Evolutionary conservation across 2,329 filamentous ascomycete genomes (phyloP).

Genomic region (Aspergillus cejpii): DNA sequence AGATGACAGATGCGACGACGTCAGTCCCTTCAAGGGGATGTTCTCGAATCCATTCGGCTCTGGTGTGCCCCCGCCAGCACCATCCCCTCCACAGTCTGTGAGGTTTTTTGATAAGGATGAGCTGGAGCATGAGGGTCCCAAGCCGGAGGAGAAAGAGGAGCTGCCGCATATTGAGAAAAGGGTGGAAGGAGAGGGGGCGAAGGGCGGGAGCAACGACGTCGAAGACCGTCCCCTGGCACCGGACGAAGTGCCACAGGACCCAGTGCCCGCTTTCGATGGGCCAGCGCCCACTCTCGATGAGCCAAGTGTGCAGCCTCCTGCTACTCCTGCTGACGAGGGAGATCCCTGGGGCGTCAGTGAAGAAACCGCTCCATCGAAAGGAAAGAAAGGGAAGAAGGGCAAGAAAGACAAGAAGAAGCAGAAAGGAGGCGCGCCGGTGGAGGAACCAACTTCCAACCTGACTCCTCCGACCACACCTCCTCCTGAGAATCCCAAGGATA

Average conservation of each 20-base stretch:
- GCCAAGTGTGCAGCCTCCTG: constrained; percentile 3
- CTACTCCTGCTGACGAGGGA: constrained; percentile 5
- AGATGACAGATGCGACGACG: constrained; percentile 14
- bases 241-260: constrained; percentile 7
- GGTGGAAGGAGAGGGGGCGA: neutral
- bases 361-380: constrained; percentile 8
- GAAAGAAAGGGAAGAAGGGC: constrained; percentile 26
- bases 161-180: neutral
- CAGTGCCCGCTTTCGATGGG: neutral
- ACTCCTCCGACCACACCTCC: constrained; percentile 38
- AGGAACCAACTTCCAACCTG: constrained; percentile 23
- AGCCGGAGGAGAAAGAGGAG: constrained; percentile 4
- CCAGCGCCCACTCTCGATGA: neutral
- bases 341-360: neutral
- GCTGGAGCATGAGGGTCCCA: constrained; percentile 5
- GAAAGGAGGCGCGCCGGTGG: constrained; percentile 18
- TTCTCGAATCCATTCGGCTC: constrained; percentile 21
- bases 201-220: neutral
- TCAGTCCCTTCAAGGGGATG: constrained; percentile 13
- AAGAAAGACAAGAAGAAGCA: constrained; percentile 28
- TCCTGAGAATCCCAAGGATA: constrained; percentile 16
- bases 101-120: neutral
- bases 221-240: neutral
- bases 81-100: constrained; percentile 23
- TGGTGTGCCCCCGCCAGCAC: constrained; percentile 26